Evolutionary conservation across 2,329 filamentous ascomycete genomes (phyloP).

Genomic region (Trichoderma sp.): DNA sequence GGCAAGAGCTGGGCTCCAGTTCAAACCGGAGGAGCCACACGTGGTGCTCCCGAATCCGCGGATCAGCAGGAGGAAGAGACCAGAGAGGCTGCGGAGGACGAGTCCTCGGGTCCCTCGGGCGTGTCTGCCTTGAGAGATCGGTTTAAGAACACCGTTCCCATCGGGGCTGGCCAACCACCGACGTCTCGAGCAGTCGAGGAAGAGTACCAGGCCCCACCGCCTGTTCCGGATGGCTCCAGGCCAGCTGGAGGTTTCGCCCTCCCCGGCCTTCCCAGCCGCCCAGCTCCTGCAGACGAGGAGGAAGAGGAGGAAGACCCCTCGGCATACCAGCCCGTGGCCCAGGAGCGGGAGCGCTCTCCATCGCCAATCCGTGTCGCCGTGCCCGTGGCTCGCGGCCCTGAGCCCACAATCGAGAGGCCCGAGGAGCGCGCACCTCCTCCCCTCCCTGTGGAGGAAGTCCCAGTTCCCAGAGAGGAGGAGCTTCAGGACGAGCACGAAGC

Average conservation of each 20-base stretch:
- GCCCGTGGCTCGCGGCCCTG: slow-evolving; percentile 70
- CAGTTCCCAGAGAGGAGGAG: slow-evolving; percentile 65
- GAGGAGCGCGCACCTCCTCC: slow-evolving; percentile 53
- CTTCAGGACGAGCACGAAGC: slow-evolving; percentile 64
- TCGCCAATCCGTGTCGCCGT: slow-evolving; percentile 86
- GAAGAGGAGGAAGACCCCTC: slow-evolving; percentile 59
- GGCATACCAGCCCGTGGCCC: slow-evolving; percentile 33
- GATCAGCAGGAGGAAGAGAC: slow-evolving; percentile 61
- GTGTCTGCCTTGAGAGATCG: slow-evolving; percentile 77
- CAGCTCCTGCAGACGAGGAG: slow-evolving; percentile 58
- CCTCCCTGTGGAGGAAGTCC: slow-evolving; percentile 65
- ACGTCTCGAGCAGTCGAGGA: slow-evolving; percentile 42
- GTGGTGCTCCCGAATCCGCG: slow-evolving; percentile 47
- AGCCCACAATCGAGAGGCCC: slow-evolving; percentile 53
- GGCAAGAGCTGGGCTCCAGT: slow-evolving; percentile 91
- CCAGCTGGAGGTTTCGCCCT: slow-evolving; percentile 76
- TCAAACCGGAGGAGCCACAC: slow-evolving; percentile 66
- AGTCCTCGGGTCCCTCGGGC: slow-evolving; percentile 61
- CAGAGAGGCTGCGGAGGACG: slow-evolving; percentile 48
- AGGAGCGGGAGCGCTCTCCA: slow-evolving; percentile 50
- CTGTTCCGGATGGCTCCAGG: slow-evolving; percentile 62
- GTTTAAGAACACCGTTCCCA: slow-evolving; percentile 76
- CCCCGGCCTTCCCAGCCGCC: slow-evolving; percentile 70
- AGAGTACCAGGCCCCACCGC: slow-evolving; percentile 52
- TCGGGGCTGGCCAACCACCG: slow-evolving; percentile 52